Conservation (phyloP, 495 filamentous ascomycete genomes). For the Daldinia grandis region DNA sequence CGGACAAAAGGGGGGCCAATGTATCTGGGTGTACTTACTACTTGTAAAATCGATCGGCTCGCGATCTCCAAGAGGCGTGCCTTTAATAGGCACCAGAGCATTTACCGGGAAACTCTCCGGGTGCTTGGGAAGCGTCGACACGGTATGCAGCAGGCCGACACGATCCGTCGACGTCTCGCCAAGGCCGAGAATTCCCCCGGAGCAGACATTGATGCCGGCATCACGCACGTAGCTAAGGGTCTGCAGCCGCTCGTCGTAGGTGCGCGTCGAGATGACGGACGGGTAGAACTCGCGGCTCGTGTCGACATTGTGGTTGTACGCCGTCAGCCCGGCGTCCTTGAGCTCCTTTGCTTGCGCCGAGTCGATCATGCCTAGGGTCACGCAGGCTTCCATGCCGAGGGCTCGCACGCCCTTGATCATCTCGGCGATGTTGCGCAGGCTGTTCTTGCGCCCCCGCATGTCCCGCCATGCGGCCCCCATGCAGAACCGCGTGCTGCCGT, state of each 20-base stretch:
- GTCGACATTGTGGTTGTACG: slow-evolving; percentile 91
- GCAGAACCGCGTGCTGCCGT: slow-evolving; percentile 86
- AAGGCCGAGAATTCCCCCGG: slow-evolving; percentile 81
- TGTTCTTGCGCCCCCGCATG: slow-evolving; percentile 86
- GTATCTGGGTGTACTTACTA: slow-evolving; percentile 42
- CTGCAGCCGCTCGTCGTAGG: slow-evolving; percentile 81
- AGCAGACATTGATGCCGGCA: slow-evolving; percentile 86
- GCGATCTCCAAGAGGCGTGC: slow-evolving; percentile 78
- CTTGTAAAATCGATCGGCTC: slow-evolving; percentile 73
- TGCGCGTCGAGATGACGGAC: slow-evolving; percentile 78
- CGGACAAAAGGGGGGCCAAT: slow-evolving; percentile 8
- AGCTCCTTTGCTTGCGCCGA: slow-evolving; percentile 77
- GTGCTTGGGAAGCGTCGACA: slow-evolving; percentile 76
- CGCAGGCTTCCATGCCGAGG: slow-evolving; percentile 86
- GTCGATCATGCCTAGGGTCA: slow-evolving; percentile 90
- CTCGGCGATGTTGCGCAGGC: slow-evolving; percentile 76
- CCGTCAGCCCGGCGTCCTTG: slow-evolving; percentile 82
- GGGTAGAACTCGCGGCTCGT: slow-evolving; percentile 88
- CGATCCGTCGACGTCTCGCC: slow-evolving; percentile 80
- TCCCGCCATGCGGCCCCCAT: slow-evolving; percentile 93
- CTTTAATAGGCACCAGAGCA: slow-evolving; percentile 83
- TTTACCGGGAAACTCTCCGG: slow-evolving; percentile 89
- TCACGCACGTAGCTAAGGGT: slow-evolving; percentile 79
- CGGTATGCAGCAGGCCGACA: slow-evolving; percentile 79
- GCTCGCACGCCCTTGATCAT: slow-evolving; percentile 82